phyloP scores from a whole-genome alignment of 768 basidiomycete species.

The Podaxis carcinomalis region DNA sequence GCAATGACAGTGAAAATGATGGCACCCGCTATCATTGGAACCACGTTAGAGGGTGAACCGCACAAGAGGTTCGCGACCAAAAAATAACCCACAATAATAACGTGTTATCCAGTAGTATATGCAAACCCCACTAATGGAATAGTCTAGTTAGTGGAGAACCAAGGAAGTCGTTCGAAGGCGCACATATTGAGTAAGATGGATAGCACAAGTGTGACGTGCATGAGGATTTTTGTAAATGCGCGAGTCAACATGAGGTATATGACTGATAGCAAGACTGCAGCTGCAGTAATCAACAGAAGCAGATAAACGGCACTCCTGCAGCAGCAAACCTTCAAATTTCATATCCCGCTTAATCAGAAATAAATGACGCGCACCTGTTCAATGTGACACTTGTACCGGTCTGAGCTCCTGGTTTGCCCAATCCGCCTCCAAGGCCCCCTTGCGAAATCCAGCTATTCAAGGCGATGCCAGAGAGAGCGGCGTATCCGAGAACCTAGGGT shows the following conservation, averaged over 20 bases:
- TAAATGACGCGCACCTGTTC: conserved; percentile 45
- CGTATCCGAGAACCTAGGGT: conserved; percentile 60
- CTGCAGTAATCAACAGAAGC: conserved; percentile 68
- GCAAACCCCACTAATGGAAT: conserved; percentile 53
- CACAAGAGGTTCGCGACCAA: neutral
- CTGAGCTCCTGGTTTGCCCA: conserved; percentile 53
- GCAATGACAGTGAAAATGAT: conserved; percentile 84
- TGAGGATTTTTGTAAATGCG: conserved; percentile 67
- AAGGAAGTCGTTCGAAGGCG: conserved; percentile 19
- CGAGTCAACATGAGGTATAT: conserved; percentile 69
- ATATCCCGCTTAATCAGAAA: neutral
- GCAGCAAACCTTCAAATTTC: neutral
- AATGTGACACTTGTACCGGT: conserved; percentile 61
- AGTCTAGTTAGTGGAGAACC: neutral
- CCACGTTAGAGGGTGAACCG: too few relatives aligned
- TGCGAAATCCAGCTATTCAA: conserved; percentile 57
- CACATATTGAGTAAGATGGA: conserved; percentile 63
- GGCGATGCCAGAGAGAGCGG: conserved; percentile 60
- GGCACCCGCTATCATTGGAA: conserved; percentile 53
- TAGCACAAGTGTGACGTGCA: conserved; percentile 71
- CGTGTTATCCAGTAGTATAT: conserved; percentile 71
- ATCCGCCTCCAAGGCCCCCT: conserved; percentile 70
- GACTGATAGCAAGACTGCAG: conserved; percentile 61
- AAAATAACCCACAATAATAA: conserved; percentile 56
- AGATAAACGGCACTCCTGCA: conserved; percentile 69